phyloP scores from a whole-genome alignment of 108 stramenopile species.

The Cyclotella kingstonii region DNA sequence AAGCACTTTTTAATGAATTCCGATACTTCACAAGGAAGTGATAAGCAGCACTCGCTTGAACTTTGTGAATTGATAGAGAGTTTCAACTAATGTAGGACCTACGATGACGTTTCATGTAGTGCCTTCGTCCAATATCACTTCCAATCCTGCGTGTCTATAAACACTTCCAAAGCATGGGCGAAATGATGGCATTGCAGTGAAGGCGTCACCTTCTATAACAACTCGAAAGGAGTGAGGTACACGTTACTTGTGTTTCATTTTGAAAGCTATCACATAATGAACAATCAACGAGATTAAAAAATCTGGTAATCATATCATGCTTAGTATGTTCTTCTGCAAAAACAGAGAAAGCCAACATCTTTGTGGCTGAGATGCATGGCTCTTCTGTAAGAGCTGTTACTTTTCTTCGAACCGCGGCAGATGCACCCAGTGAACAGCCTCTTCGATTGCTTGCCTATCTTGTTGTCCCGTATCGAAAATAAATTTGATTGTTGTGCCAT shows the following conservation, averaged over 20 bases:
- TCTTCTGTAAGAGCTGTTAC: no score
- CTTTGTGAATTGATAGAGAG: conserved; percentile 72
- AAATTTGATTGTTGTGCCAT: no score
- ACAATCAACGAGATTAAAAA: conserved; percentile 36
- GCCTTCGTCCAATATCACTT: conserved; percentile 76
- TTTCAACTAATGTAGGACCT: conserved; percentile 82
- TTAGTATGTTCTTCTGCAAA: no score
- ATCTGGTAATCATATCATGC: background rate
- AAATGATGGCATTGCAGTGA: conserved; percentile 63
- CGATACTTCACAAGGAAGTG: conserved; percentile 72
- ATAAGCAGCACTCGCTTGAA: conserved; percentile 61
- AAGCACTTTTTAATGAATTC: conserved; percentile 64
- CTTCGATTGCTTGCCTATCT: no score
- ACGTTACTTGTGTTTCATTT: conserved; percentile 63
- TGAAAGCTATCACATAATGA: conserved; percentile 65
- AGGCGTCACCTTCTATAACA: conserved; percentile 74
- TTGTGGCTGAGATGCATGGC: no score
- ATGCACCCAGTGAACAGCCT: no score
- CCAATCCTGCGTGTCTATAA: conserved; percentile 78
- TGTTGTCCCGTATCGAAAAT: no score
- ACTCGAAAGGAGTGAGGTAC: conserved; percentile 79
- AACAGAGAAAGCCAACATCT: no score
- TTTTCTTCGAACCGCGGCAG: no score
- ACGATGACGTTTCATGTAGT: conserved; percentile 76
- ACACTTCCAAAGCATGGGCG: conserved; percentile 52